Percentiles rank a stretch among this genome's conserved stretches.
Evolutionary conservation across 2,329 filamentous ascomycete species (phyloP).

Genomic region (Cadophora luteo-olivacea): DNA sequence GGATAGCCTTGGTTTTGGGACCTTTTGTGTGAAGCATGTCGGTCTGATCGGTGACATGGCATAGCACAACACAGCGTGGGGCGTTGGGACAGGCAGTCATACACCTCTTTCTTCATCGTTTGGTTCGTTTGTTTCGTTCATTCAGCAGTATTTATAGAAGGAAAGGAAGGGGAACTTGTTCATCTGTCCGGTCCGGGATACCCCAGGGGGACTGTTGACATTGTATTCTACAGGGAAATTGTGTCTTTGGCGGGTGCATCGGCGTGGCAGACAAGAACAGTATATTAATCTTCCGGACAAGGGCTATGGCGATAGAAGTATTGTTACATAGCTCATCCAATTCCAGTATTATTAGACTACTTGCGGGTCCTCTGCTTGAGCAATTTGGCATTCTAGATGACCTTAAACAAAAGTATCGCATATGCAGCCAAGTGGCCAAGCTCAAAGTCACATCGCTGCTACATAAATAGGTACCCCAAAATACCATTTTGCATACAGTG

Average conservation of each 20-base stretch:
- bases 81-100: slow-evolving; percentile 32
- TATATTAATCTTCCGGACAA: neutral
- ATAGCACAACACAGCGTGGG: slow-evolving; percentile 31
- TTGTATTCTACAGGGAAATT: slow-evolving; percentile 21
- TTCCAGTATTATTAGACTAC: neutral
- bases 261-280: neutral
- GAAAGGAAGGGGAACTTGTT: slow-evolving; percentile 13
- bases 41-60: slow-evolving; percentile 18
- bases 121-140: slow-evolving; percentile 12
- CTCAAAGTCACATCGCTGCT: neutral
- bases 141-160: slow-evolving; percentile 4
- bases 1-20: slow-evolving; percentile 2
- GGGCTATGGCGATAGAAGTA: neutral
- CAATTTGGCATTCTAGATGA: neutral
- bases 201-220: slow-evolving; percentile 23
- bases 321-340: neutral
- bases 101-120: slow-evolving; percentile 16
- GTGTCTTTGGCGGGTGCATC: slow-evolving; percentile 5
- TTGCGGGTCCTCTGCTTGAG: neutral
- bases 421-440: neutral
- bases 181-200: slow-evolving; percentile 23
- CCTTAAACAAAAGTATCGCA: neutral
- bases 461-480: neutral
- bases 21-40: slow-evolving; percentile 16
- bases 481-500: neutral